phyloP scores from a whole-genome alignment of 2,329 filamentous ascomycete species.

The Aspergillus sergii region DNA sequence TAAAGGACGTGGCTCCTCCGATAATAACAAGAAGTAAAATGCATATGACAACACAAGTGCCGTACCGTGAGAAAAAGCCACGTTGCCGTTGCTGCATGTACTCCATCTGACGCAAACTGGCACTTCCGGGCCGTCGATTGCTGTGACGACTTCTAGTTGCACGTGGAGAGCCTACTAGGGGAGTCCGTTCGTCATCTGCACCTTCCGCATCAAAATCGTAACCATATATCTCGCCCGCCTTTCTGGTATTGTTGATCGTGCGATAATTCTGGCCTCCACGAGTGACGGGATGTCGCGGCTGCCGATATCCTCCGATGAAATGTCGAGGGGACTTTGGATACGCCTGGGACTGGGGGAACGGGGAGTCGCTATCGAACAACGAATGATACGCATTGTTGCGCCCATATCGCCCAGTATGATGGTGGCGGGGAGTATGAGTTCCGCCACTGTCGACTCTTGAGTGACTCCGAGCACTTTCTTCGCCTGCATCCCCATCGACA shows the following conservation, averaged over 20 bases:
- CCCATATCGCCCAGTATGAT: conserved; percentile 79
- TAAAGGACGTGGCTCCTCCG: conserved; percentile 82
- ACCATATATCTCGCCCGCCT: conserved; percentile 63
- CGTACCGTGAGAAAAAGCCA: conserved; percentile 72
- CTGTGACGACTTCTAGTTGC: conserved; percentile 60
- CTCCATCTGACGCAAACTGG: conserved; percentile 70
- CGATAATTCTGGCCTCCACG: conserved; percentile 56
- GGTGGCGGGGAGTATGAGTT: conserved; percentile 67
- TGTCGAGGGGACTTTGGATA: conserved; percentile 65
- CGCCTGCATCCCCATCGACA: conserved; percentile 67
- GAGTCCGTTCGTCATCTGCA: conserved; percentile 86
- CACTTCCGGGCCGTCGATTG: conserved; percentile 56
- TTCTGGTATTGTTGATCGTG: conserved; percentile 51
- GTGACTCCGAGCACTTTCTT: conserved; percentile 63
- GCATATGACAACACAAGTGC: conserved; percentile 83
- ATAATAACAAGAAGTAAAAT: conserved; percentile 80
- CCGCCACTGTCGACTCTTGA: conserved; percentile 62
- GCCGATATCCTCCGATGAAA: conserved; percentile 57
- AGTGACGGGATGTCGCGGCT: conserved; percentile 72
- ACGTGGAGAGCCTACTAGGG: conserved; percentile 67
- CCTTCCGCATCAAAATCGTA: conserved; percentile 84
- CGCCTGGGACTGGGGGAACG: conserved; percentile 65
- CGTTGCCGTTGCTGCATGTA: conserved; percentile 67
- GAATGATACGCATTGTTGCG: conserved; percentile 70
- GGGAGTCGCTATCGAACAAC: conserved; percentile 75